Conservation (phyloP, 768 basidiomycete species). For the Xerocomellus amylosporus region DNA sequence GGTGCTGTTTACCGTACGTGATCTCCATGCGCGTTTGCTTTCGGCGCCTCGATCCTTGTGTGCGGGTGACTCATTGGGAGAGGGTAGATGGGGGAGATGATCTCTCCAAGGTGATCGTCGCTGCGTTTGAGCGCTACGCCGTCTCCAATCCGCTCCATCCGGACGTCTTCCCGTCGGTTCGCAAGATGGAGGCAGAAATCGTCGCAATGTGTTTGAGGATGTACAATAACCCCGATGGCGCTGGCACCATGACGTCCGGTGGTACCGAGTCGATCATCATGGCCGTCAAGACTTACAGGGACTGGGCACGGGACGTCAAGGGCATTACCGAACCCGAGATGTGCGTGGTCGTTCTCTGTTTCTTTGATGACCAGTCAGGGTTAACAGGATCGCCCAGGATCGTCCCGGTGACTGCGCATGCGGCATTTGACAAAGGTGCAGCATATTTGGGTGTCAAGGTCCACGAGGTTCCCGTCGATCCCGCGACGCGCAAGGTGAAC, state of each 20-base stretch:
- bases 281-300: slow-evolving; percentile 91
- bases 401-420: slow-evolving; percentile 81
- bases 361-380: background rate
- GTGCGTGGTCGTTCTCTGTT: slow-evolving; percentile 40
- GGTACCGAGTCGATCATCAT: slow-evolving; percentile 97
- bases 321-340: slow-evolving; percentile 93
- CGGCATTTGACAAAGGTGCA: slow-evolving; percentile 93
- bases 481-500: slow-evolving; percentile 72
- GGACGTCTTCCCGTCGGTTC: slow-evolving; percentile 85
- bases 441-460: slow-evolving; percentile 89
- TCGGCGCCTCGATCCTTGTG: no score
- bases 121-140: slow-evolving; percentile 78
- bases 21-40: background rate
- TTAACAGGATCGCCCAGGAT: slow-evolving; percentile 48
- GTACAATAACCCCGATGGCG: slow-evolving; percentile 82
- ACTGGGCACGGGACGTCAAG: slow-evolving; percentile 84
- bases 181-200: slow-evolving; percentile 97
- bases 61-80: background rate
- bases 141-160: slow-evolving; percentile 92
- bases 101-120: slow-evolving; percentile 70
- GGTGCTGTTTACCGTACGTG: slow-evolving; percentile 83
- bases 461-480: slow-evolving; percentile 80
- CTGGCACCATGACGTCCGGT: slow-evolving; percentile 91
- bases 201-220: slow-evolving; percentile 83
- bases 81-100: slow-evolving; percentile 79